Base-by-base conservation (phyloP, 768 basidiomycete genomes). In the Cystofilobasidium ferigula region DNA sequence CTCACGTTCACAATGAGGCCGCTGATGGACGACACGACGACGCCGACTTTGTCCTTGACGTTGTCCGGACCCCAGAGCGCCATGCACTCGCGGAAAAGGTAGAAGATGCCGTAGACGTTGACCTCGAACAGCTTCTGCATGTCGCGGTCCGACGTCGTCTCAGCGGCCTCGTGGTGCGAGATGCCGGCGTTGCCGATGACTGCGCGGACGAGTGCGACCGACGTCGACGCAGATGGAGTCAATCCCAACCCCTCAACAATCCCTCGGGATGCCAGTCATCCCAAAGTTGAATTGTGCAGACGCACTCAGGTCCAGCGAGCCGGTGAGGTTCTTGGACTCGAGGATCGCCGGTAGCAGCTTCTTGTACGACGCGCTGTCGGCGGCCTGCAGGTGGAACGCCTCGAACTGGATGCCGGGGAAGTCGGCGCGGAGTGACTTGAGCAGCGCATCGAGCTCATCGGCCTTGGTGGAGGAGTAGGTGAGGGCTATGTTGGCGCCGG, bases 1-100 rank as follows among this genome's bases (percentile, higher is more conserved):
- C n/a, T n/a, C n/a, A n/a, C 67, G 74, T 75, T 77, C n/a, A 71
- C 70, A 8, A 77, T 73, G 30, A 73, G 36, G 3, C 71, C 75
- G 9, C 70, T 71, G 57, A 77, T 74, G 56, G 71, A 72, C 18
- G 72, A 73, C 24, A 77, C 72, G 54, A 73, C 63, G 22, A 64
- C 36, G 8, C 32, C 63, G 5, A 64, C 57, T 32, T 59, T 58
- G 34, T 57, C 57, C 6, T 57, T 70, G 36, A 77, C 47, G 58
- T 75, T 73, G 64, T 70, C 69, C 60, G 75, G 75, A 20, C 71
- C 65, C 57, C 63, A 38, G 12, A n/a, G 30, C 14, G 68, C 68
- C 51, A 35, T n/a, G 53, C 72, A 63, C 2, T 72, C 71, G 35
- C 76, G 71, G 42, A 73, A 69, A n/a, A 75, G 70, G 68, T 73